Evolutionary conservation across 495 filamentous ascomycete species (phyloP).

Genomic region (Choiromyces venosus): DNA sequence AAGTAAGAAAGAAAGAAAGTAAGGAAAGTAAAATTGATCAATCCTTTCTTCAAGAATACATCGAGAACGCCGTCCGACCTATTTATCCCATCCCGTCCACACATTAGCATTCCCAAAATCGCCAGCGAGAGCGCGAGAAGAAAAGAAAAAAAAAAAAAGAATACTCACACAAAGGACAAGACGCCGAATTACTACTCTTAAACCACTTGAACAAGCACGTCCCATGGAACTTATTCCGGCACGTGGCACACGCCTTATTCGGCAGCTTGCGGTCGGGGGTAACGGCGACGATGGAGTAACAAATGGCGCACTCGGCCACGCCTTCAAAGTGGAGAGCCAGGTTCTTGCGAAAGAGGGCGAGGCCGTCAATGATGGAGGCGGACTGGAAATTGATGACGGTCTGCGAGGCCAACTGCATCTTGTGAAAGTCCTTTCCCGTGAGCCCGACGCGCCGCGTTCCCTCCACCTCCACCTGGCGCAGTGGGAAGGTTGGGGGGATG

Average conservation of each 20-base stretch:
- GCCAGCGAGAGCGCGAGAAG: background rate
- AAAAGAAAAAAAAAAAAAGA: background rate
- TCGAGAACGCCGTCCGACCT: background rate
- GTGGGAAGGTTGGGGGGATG: conserved; percentile 73
- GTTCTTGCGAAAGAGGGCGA: conserved; percentile 75
- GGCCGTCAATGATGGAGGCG: conserved; percentile 74
- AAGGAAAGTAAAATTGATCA: background rate
- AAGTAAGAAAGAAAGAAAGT: background rate
- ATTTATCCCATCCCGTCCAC: background rate
- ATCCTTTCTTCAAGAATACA: background rate
- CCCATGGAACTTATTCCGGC: conserved; percentile 89
- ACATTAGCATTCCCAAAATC: background rate
- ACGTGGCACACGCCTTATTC: conserved; percentile 84
- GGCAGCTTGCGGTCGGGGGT: conserved; percentile 79
- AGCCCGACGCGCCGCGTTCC: conserved; percentile 77
- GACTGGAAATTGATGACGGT: conserved; percentile 87
- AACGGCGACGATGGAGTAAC: conserved; percentile 73
- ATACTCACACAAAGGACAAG: conserved; percentile 70
- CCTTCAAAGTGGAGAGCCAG: conserved; percentile 81
- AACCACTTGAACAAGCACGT: conserved; percentile 94
- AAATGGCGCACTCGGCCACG: conserved; percentile 93
- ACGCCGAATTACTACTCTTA: conserved; percentile 80
- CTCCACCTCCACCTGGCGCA: conserved; percentile 68
- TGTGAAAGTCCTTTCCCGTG: conserved; percentile 81
- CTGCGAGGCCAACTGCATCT: conserved; percentile 76